Evolutionary conservation across 805 yeast genomes (phyloP).

Genomic region (Starmerella sp.): DNA sequence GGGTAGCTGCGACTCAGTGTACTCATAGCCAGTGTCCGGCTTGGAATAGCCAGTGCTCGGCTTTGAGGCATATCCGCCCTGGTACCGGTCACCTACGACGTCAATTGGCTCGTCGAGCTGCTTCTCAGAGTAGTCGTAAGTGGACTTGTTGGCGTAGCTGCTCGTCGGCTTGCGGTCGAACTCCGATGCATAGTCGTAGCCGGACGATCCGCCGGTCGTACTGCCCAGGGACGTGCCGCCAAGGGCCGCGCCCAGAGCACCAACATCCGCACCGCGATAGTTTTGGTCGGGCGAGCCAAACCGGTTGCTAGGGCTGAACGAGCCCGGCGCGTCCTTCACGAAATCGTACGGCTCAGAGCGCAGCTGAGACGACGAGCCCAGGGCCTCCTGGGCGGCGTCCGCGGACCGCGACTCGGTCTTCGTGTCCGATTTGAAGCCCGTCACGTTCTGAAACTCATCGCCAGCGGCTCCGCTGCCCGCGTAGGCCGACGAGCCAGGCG

Average conservation of each 20-base stretch:
- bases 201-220: not conserved
- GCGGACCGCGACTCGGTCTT: not conserved
- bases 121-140: not conserved
- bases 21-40: not conserved
- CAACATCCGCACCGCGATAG: not conserved
- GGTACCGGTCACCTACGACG: not conserved
- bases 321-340: not conserved
- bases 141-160: not conserved
- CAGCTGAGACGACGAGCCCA: not conserved
- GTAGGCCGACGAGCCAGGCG: not conserved
- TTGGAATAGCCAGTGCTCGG: not conserved
- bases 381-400: not conserved
- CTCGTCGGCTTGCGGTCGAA: not conserved
- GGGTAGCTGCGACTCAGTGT: not conserved
- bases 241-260: not conserved
- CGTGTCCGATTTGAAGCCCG: not conserved
- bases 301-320: not conserved
- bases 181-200: not conserved
- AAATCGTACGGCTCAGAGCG: constrained; percentile 6
- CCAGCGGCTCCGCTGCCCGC: not conserved
- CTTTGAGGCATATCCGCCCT: not conserved
- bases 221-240: too few relatives aligned
- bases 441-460: not conserved
- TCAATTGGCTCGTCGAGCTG: not conserved
- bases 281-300: not conserved